Percentiles rank a stretch among this genome's conserved stretches.
These are phyloP conservation scores for Cryptococcus sp. DNA, from an alignment of 1,284 basidiomycete genomes.

Conservation along the genomic window DNA sequence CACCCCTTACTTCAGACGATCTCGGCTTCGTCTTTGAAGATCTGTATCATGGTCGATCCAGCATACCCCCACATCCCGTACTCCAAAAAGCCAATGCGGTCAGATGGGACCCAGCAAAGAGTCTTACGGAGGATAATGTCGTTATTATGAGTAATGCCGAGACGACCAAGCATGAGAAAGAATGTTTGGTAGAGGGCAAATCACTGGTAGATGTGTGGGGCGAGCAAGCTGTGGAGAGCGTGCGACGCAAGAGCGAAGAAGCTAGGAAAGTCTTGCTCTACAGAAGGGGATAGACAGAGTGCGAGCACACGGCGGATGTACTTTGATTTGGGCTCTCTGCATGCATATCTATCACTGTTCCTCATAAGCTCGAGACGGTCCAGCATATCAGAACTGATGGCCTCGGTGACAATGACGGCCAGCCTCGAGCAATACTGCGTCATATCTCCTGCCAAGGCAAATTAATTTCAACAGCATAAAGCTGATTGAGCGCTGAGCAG, in stretches of 20 bases:
- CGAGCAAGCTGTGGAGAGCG: slow-evolving; percentile 60
- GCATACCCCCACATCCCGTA: slow-evolving; percentile 71
- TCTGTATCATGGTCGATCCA: slow-evolving; percentile 73
- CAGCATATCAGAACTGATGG: no score
- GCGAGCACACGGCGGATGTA: no score
- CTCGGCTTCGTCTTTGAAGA: slow-evolving; percentile 83
- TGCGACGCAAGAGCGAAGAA: slow-evolving; percentile 56
- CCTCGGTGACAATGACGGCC: no score
- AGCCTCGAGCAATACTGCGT: no score
- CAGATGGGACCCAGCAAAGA: slow-evolving; percentile 72
- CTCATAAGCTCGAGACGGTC: no score
- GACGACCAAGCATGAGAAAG: slow-evolving; percentile 66
- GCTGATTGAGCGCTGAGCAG: no score
- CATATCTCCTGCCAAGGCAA: no score
- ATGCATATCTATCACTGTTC: no score
- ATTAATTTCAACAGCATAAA: no score
- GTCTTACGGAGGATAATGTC: slow-evolving; percentile 71
- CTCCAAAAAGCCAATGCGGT: slow-evolving; percentile 58
- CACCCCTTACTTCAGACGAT: slow-evolving; percentile 78
- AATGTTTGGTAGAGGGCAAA: slow-evolving; percentile 56
- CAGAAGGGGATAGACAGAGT: slow-evolving; percentile 24
- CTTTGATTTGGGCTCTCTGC: no score
- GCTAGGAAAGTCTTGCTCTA: slow-evolving; percentile 55
- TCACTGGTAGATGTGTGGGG: slow-evolving; percentile 67
- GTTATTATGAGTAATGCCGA: slow-evolving; percentile 77